Evolutionary conservation across 805 yeast genomes (phyloP).

Genomic region (Metschnikowia matae): DNA sequence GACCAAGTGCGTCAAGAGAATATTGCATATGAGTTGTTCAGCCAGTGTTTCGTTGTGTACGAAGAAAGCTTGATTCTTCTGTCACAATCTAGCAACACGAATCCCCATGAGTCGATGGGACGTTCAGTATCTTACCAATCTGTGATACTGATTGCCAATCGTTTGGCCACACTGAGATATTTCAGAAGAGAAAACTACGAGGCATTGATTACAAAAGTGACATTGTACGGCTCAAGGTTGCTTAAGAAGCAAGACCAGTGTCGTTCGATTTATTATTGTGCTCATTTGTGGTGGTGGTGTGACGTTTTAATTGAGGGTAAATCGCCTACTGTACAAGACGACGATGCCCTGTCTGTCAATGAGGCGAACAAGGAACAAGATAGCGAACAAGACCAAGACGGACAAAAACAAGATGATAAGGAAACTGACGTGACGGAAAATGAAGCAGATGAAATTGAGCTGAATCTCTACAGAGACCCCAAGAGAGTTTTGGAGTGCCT

Average conservation of each 20-base stretch:
- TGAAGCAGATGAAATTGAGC: constrained; percentile 7
- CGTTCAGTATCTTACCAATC: constrained; percentile 49
- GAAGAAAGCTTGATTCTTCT: constrained; percentile 51
- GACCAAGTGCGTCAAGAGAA: constrained; percentile 72
- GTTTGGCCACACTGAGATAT: constrained; percentile 39
- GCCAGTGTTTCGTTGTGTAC: constrained; percentile 80
- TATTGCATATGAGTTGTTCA: constrained; percentile 81
- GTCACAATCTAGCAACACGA: constrained; percentile 14
- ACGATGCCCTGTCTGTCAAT: not conserved
- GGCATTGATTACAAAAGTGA: constrained; percentile 74
- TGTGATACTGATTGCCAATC: constrained; percentile 44
- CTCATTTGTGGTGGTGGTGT: constrained; percentile 93
- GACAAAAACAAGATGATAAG: constrained; percentile 25
- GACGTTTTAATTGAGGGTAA: constrained; percentile 40
- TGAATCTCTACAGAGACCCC: constrained; percentile 35
- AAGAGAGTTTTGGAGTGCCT: constrained; percentile 87
- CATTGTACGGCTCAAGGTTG: constrained; percentile 82
- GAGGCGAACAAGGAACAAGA: constrained; percentile 12
- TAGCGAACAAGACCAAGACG: constrained; percentile 16
- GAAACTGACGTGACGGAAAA: constrained; percentile 8
- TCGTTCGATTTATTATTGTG: constrained; percentile 79
- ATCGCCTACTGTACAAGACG: constrained; percentile 24
- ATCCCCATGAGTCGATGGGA: constrained; percentile 38
- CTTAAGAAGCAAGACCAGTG: constrained; percentile 94
- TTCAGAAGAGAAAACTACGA: constrained; percentile 69